Conservation (phyloP, 495 filamentous ascomycete genomes). For the Penicillium malachiteum region DNA sequence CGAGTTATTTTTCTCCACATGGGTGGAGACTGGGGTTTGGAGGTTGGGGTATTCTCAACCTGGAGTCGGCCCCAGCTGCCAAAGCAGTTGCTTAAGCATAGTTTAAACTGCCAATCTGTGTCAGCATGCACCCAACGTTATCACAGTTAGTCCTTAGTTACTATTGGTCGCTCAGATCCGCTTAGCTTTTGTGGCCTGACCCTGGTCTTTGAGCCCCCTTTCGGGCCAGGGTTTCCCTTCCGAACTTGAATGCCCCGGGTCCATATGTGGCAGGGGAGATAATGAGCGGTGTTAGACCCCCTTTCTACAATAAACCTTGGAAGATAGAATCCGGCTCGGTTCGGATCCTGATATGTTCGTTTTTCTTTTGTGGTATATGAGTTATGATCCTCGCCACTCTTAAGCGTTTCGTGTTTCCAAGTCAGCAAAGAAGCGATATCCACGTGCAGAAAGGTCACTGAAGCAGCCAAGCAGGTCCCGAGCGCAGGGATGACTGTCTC, state of each 20-base stretch:
- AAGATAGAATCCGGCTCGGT: slow-evolving; percentile 1
- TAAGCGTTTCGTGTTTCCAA: not conserved
- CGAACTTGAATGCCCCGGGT: not conserved
- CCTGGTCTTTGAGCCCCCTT: not conserved
- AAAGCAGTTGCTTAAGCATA: not conserved
- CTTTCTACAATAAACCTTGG: not conserved
- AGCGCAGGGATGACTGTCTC: slow-evolving; percentile 1
- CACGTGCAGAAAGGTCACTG: not conserved
- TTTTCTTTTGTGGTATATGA: not conserved
- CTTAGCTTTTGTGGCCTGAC: not conserved
- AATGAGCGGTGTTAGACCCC: not conserved
- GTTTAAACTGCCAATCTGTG: not conserved
- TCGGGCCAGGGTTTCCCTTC: slow-evolving; percentile 10
- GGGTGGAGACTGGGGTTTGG: not conserved
- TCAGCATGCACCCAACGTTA: not conserved
- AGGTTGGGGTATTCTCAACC: not conserved
- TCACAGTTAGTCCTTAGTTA: not conserved
- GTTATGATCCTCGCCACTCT: too few relatives aligned
- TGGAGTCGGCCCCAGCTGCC: slow-evolving; percentile 11
- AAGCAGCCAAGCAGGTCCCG: not conserved
- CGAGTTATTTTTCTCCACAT: not conserved
- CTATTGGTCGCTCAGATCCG: not conserved
- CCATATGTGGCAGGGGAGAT: not conserved
- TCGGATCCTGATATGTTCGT: not conserved
- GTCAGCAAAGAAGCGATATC: not conserved